These are phyloP conservation scores for Melampsora occidentalis DNA, from an alignment of 1,284 basidiomycete genomes.

Conservation along the genomic window DNA sequence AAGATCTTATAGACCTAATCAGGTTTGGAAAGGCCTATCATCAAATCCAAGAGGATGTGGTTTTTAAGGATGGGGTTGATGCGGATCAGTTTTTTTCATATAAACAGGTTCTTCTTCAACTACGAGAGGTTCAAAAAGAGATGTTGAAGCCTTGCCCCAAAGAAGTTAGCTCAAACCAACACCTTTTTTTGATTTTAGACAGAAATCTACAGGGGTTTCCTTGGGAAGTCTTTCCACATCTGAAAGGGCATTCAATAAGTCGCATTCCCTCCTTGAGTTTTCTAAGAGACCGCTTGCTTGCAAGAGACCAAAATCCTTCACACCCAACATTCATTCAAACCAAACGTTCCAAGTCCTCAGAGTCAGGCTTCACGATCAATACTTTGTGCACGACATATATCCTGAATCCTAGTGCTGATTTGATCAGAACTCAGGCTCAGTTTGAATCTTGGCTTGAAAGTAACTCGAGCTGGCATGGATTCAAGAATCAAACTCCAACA, in stretches of 20 bases:
- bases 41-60: slow-evolving; percentile 82
- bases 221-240: slow-evolving; percentile 89
- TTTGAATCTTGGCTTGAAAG: slow-evolving; percentile 71
- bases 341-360: slow-evolving; percentile 21
- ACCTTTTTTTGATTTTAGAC: slow-evolving; percentile 85
- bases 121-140: slow-evolving; percentile 57
- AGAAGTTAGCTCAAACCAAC: slow-evolving; percentile 53
- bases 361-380: slow-evolving; percentile 58
- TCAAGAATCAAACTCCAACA: slow-evolving; percentile 70
- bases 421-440: slow-evolving; percentile 74
- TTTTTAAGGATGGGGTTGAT: slow-evolving; percentile 88
- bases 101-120: slow-evolving; percentile 61
- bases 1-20: slow-evolving; percentile 89
- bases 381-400: slow-evolving; percentile 73
- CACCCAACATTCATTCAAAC: too few species aligned
- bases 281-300: slow-evolving; percentile 66
- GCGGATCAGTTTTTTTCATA: slow-evolving; percentile 64
- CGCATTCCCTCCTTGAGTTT: slow-evolving; percentile 86
- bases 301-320: background rate
- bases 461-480: slow-evolving; percentile 72
- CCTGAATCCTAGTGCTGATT: slow-evolving; percentile 87
- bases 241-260: slow-evolving; percentile 79
- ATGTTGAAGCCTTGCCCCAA: slow-evolving; percentile 49
- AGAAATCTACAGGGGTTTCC: slow-evolving; percentile 84
- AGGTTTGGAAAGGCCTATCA: slow-evolving; percentile 92